A percentile compares a stretch with the other conserved stretches of the same genome.
Conservation (phyloP, 2,329 filamentous ascomycete species). For the Hymenoscyphus infarciens region DNA sequence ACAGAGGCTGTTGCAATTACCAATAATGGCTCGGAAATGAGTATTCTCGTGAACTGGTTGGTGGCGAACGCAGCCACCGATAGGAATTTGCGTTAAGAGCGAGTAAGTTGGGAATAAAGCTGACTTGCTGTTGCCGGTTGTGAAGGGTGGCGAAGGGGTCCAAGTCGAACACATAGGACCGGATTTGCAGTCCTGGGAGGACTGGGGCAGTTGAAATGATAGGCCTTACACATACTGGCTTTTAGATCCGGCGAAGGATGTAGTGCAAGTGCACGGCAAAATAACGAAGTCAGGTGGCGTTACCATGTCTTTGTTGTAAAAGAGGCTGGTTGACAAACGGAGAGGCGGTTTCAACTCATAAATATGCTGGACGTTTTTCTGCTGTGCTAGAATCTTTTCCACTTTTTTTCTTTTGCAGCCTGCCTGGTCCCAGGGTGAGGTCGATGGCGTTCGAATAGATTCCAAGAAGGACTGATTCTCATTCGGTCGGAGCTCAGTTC, state of each 20-base stretch:
- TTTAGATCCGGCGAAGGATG: not conserved
- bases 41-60: not conserved
- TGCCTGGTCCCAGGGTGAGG: not conserved
- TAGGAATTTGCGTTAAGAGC: not conserved
- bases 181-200: not conserved
- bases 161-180: constrained; percentile 2
- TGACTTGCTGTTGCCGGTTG: not conserved
- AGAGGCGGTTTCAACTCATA: not conserved
- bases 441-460: not conserved
- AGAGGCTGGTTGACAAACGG: not conserved
- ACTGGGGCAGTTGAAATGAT: not conserved
- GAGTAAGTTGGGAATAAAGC: constrained; percentile 1
- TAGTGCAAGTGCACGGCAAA: not conserved
- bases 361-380: not conserved
- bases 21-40: not conserved
- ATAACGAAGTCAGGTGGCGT: not conserved
- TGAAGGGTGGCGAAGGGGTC: not conserved
- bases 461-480: not conserved
- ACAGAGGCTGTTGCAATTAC: not conserved
- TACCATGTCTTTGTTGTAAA: constrained; percentile 2
- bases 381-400: not conserved
- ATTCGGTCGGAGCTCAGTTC: not conserved
- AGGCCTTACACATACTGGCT: not conserved
- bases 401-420: not conserved
- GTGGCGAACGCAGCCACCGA: not conserved